phyloP scores from a whole-genome alignment of 148 eudicot species.

The Camellia sinensis region DNA sequence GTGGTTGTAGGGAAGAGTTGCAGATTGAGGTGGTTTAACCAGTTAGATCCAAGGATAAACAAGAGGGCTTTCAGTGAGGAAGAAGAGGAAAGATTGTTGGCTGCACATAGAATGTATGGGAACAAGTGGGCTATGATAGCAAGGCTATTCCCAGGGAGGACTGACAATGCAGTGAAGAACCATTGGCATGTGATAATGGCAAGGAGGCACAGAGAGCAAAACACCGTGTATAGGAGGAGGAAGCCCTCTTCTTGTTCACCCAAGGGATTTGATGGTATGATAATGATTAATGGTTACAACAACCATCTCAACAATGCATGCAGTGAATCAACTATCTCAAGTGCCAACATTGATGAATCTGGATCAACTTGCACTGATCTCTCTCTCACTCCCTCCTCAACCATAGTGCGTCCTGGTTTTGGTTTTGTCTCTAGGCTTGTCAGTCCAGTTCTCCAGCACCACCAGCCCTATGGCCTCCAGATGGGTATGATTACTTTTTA shows the following conservation, averaged over 20 bases:
- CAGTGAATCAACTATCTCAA: slow-evolving; percentile 11
- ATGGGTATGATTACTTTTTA: slow-evolving; percentile 17
- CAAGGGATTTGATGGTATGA: background rate
- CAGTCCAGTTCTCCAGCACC: slow-evolving; percentile 17
- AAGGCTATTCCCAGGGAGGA: slow-evolving; percentile 55
- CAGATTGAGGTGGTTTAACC: slow-evolving; percentile 76
- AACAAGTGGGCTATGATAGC: slow-evolving; percentile 77
- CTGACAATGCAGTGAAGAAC: slow-evolving; percentile 72
- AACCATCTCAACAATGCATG: background rate
- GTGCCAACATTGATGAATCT: slow-evolving; percentile 13
- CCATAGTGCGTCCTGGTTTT: slow-evolving; percentile 11
- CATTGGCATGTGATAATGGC: slow-evolving; percentile 77
- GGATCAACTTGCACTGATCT: slow-evolving; percentile 25
- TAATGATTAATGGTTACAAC: background rate
- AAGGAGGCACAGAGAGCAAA: slow-evolving; percentile 41
- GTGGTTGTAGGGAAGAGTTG: slow-evolving; percentile 58
- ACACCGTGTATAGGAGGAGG: slow-evolving; percentile 35
- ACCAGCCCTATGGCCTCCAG: background rate
- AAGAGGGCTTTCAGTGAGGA: slow-evolving; percentile 45
- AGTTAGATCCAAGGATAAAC: slow-evolving; percentile 61
- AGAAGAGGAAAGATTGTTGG: slow-evolving; percentile 54
- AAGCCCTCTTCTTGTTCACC: slow-evolving; percentile 5
- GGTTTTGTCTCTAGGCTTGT: slow-evolving; percentile 19
- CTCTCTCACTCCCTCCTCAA: slow-evolving; percentile 28
- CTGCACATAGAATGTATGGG: slow-evolving; percentile 50